Conservation (phyloP, 352 stramenopile genomes). For the Phytophthora lateralis region DNA sequence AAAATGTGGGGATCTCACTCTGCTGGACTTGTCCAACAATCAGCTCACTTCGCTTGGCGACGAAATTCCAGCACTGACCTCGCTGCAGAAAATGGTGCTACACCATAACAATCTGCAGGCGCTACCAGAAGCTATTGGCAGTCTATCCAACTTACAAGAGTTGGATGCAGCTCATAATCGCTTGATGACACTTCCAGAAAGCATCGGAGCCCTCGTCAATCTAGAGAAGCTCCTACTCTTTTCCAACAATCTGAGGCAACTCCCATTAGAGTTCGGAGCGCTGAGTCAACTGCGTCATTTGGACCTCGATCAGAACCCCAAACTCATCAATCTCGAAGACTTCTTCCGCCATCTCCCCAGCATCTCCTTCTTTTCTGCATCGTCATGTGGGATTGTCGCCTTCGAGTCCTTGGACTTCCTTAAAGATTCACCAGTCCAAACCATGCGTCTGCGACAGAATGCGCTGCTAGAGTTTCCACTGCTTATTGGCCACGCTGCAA, state of each 20-base stretch:
- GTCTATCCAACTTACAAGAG: conserved; percentile 42
- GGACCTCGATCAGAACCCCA: conserved; percentile 49
- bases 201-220: conserved; percentile 43
- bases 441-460: conserved; percentile 50
- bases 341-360: conserved; percentile 44
- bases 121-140: conserved; percentile 50
- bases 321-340: conserved; percentile 39
- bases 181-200: conserved; percentile 45
- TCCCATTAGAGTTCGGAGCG: conserved; percentile 49
- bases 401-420: conserved; percentile 58
- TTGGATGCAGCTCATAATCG: conserved; percentile 50
- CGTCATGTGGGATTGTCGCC: conserved; percentile 44
- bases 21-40: conserved; percentile 65
- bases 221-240: conserved; percentile 46
- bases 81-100: conserved; percentile 44
- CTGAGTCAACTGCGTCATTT: conserved; percentile 34
- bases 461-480: conserved; percentile 48
- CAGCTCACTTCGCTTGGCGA: conserved; percentile 38
- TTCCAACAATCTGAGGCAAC: conserved; percentile 48
- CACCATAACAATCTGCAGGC: conserved; percentile 47
- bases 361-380: conserved; percentile 41
- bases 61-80: conserved; percentile 45
- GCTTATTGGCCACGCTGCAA: conserved; percentile 35
- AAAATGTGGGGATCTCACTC: conserved; percentile 44
- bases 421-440: conserved; percentile 43